Evolutionary conservation across 768 basidiomycete species (phyloP), one percentile per base, ranked within the genome.

Genomic region (Boletus huronensis): DNA sequence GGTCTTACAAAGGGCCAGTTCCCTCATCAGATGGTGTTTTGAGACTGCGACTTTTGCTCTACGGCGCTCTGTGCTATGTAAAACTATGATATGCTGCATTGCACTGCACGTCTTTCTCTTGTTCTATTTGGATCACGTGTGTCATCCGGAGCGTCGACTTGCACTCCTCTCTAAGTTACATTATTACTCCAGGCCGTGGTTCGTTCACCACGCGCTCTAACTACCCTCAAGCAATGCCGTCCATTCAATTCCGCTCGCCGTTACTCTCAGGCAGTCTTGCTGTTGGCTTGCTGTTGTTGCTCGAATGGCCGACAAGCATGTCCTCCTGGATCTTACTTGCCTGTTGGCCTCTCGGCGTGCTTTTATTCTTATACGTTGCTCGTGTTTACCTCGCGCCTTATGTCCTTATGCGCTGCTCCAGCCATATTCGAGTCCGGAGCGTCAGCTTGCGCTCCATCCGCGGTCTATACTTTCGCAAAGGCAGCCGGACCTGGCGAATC

Each of bases 1-100:
- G 93, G 93, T 70, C 82, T 99, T 58, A 93, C 92, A 64, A 97
- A 95, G 82, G 93, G 95, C 58, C 93, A 98, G 78, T 93, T 82
- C 80, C 92, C 97, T 70, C 97, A 99, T 79, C 84, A 90, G 76
- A 72, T 99, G 77, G 82, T 82, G 59, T 98, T 97, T 82, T 98
- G 78, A 80, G 61, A 62, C 49, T 54, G 54, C 48, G 50, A 50
- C 41, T 3, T 46, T 43, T 53, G 50, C 58, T 43, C 38, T 58
- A 50, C 34, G 56, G 35, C 39, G 50, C 41, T 28, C 19, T 56
- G 53, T 60, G 59, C 48, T 48, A 61, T 61, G 59, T 66, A 63
- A 58, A 55, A 28, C 53, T 63, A 69, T 57, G 67, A 59, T 64
- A 67, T 60, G 58, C 50, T 40, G 29, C 60, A 57, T 51, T 54